Conservation (phyloP, 2,329 filamentous ascomycete genomes). For the Phaeophleospora eucalypticola region DNA sequence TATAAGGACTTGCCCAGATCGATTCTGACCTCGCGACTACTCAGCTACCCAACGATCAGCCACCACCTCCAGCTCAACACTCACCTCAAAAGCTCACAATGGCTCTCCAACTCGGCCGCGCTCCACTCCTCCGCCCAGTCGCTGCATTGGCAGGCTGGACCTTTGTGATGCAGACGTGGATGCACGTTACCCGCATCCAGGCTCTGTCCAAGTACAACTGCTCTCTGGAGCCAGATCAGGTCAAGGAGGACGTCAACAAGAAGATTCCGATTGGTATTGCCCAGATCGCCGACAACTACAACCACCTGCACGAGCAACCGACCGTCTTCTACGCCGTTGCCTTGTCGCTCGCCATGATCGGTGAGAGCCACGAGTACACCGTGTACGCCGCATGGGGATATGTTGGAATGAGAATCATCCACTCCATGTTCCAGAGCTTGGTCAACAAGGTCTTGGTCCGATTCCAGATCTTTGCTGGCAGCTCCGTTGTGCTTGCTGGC, state of each 20-base stretch:
- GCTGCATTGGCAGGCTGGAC: conserved; percentile 39
- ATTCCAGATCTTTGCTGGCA: conserved; percentile 10
- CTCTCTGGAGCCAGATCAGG: conserved; percentile 10
- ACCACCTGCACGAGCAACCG: conserved; percentile 44
- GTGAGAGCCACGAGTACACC: conserved; percentile 10
- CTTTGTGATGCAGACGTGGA: conserved; percentile 41
- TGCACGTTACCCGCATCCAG: conserved; percentile 40
- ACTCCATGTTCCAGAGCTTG: conserved; percentile 4
- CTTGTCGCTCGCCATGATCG: conserved; percentile 6
- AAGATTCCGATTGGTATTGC: conserved; percentile 22
- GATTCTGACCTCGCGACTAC: too few species aligned
- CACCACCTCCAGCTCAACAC: neutral
- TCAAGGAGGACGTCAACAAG: conserved; percentile 18
- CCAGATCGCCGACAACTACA: conserved; percentile 43
- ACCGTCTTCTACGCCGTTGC: conserved; percentile 27
- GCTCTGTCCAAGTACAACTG: conserved; percentile 30
- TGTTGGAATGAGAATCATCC: conserved; percentile 6
- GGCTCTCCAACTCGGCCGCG: conserved; percentile 9
- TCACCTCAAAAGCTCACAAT: neutral
- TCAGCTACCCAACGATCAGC: too few species aligned
- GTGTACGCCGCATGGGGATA: conserved; percentile 9
- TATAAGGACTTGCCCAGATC: too few species aligned
- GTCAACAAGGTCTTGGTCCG: conserved; percentile 12
- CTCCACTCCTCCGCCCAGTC: conserved; percentile 20
- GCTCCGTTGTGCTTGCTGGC: conserved; percentile 11